These are phyloP conservation scores for Tetramitus jugosus DNA, from an alignment of 208 protist species.

Conservation along the genomic window DNA sequence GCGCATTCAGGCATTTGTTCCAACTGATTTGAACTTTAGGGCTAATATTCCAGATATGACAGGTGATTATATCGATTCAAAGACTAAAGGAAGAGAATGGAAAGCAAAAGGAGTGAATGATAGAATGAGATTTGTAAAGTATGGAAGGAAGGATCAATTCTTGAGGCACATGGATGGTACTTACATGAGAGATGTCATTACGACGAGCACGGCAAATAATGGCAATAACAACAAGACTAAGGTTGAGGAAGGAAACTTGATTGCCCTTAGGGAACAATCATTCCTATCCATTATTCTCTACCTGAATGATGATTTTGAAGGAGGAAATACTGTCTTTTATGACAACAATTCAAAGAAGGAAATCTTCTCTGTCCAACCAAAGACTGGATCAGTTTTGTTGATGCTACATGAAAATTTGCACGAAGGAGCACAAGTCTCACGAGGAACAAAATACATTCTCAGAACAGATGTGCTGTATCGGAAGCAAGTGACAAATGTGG, in stretches of 20 bases:
- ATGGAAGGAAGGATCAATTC: conserved; percentile 3
- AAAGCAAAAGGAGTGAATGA: background rate
- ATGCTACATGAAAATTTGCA: background rate
- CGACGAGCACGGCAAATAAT: too few species aligned
- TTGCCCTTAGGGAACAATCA: too few species aligned
- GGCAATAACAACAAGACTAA: too few species aligned
- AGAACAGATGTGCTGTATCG: background rate
- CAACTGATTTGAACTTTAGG: background rate
- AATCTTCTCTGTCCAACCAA: background rate
- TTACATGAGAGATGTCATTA: background rate
- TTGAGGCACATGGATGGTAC: conserved; percentile 3
- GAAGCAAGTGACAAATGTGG: too few species aligned
- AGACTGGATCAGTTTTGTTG: background rate
- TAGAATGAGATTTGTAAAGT: background rate
- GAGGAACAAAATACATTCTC: background rate
- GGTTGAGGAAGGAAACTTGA: too few species aligned
- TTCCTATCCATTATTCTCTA: background rate
- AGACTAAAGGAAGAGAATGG: background rate
- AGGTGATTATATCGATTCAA: background rate
- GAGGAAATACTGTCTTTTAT: background rate
- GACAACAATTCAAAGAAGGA: background rate
- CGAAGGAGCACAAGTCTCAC: background rate
- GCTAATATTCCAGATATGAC: background rate
- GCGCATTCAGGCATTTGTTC: background rate
- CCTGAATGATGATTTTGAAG: background rate